Percentiles rank a stretch among this genome's conserved stretches.
phyloP scores from a whole-genome alignment of 176 grass and related monocot genomes.

The Tillandsia leiboldiana region DNA sequence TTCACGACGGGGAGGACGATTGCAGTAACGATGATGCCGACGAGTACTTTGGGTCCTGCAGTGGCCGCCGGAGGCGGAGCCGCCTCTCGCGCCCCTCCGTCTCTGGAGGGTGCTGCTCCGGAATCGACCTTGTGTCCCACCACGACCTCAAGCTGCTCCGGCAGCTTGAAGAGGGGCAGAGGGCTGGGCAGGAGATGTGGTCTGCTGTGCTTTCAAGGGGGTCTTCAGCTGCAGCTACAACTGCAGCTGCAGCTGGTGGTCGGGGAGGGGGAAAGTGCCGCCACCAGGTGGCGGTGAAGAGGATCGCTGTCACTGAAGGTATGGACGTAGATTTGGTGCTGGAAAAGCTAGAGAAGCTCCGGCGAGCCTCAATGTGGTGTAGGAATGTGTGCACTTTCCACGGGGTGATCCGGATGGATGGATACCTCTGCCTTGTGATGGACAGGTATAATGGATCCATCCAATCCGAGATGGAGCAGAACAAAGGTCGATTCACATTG shows the following conservation, averaged over 20 bases:
- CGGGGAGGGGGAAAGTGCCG: constrained; percentile 39
- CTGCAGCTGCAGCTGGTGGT: constrained; percentile 7
- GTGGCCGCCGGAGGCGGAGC: constrained; percentile 9
- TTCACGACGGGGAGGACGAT: constrained; percentile 21
- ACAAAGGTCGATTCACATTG: constrained; percentile 84
- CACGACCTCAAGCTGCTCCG: constrained; percentile 65
- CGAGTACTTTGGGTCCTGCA: constrained; percentile 48
- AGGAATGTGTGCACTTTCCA: constrained; percentile 75
- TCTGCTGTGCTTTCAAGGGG: constrained; percentile 53
- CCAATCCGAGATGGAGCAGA: constrained; percentile 84
- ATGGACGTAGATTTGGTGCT: constrained; percentile 54
- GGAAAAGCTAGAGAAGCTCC: constrained; percentile 63
- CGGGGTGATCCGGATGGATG: constrained; percentile 46
- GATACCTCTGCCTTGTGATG: constrained; percentile 84
- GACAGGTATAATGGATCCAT: constrained; percentile 65
- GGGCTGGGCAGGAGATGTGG: constrained; percentile 73
- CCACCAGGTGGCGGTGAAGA: constrained; percentile 87
- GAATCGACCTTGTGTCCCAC: constrained; percentile 69
- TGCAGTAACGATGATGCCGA: constrained; percentile 24
- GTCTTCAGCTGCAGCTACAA: background rate
- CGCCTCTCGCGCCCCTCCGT: constrained; percentile 6
- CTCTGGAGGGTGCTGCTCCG: constrained; percentile 13
- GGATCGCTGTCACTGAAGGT: constrained; percentile 40
- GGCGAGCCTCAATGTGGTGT: constrained; percentile 69
- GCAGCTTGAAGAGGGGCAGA: constrained; percentile 47